Conservation (phyloP, 177 flowering plant species). For the Vitis hybrid region DNA sequence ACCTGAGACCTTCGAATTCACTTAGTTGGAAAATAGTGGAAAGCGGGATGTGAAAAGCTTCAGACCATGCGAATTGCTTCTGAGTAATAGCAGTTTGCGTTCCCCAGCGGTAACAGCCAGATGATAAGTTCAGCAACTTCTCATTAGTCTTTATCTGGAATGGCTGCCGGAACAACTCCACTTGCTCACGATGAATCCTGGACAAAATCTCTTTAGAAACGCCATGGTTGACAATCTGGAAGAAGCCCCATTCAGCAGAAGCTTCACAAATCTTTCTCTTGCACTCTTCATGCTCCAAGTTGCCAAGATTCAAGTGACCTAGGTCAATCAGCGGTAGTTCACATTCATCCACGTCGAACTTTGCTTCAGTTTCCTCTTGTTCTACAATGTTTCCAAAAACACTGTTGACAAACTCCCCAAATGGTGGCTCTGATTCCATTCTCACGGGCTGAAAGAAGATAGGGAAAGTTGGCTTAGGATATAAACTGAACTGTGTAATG, state of each 20-base stretch:
- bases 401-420: no score
- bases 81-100: conserved; percentile 26
- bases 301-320: conserved; percentile 3
- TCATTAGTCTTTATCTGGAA: conserved; percentile 17
- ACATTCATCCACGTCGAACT: conserved; percentile 7
- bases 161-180: conserved; percentile 28
- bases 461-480: no score
- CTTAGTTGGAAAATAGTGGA: conserved; percentile 18
- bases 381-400: neutral
- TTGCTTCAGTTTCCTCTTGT: neutral
- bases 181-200: conserved; percentile 22
- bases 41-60: conserved; percentile 33
- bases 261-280: conserved; percentile 25
- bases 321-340: conserved; percentile 37
- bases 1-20: conserved; percentile 23
- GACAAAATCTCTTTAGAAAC: conserved; percentile 22
- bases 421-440: no score
- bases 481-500: no score
- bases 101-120: conserved; percentile 35
- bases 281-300: conserved; percentile 17
- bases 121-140: conserved; percentile 16
- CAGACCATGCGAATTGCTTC: conserved; percentile 35
- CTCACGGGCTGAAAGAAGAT: no score
- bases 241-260: conserved; percentile 35
- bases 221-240: conserved; percentile 42